Percentiles rank a stretch among this genome's conserved stretches.
Conservation (phyloP, 768 basidiomycete species). For the Mycena rosella region DNA sequence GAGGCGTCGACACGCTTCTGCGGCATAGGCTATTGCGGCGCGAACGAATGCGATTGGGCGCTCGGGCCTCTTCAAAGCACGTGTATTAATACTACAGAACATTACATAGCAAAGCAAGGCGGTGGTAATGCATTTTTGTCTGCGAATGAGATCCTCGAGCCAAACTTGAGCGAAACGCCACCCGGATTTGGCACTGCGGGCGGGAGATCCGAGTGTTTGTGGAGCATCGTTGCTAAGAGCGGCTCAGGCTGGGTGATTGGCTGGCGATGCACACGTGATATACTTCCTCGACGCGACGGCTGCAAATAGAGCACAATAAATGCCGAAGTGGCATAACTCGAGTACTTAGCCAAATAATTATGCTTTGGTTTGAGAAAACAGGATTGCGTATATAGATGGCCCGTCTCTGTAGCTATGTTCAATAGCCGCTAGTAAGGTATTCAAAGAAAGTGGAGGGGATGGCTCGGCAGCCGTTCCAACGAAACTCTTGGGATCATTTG, state of each 20-base stretch:
- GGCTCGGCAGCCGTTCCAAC: background rate
- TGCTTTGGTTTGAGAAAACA: too few relatives aligned
- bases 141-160: background rate
- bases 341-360: background rate
- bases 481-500: background rate
- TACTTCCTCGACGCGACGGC: too few relatives aligned
- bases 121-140: background rate
- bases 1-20: background rate
- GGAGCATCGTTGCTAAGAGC: too few relatives aligned
- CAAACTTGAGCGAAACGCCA: too few relatives aligned
- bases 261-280: too few relatives aligned
- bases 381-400: too few relatives aligned
- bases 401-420: too few relatives aligned
- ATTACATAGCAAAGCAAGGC: background rate
- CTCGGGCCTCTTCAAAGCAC: background rate
- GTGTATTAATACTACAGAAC: slow-evolving; percentile 23
- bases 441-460: background rate
- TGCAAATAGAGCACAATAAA: too few relatives aligned
- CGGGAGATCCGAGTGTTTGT: too few relatives aligned
- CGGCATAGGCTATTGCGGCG: background rate
- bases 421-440: slow-evolving; percentile 26
- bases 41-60: slow-evolving; percentile 24
- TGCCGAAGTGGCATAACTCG: background rate
- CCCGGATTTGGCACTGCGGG: too few relatives aligned
- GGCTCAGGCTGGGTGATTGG: too few relatives aligned